Percentiles rank a stretch among this genome's conserved stretches.
Conservation (phyloP, 1,284 basidiomycete genomes). For the Meripilus lineatus region DNA sequence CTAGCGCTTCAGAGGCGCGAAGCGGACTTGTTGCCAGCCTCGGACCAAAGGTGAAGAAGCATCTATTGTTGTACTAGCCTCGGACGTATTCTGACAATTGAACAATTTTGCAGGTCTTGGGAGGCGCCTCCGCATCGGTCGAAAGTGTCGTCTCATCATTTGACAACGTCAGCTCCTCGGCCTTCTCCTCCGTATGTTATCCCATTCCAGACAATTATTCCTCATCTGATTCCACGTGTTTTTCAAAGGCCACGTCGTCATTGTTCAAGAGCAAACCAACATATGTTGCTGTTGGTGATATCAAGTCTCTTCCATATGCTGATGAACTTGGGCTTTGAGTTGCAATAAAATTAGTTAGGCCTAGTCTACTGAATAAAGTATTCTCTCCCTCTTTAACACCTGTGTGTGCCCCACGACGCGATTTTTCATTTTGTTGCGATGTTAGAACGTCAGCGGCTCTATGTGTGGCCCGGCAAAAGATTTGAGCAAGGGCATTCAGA, state of each 20-base stretch:
- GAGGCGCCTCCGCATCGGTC: constrained; percentile 47
- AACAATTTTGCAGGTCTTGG: constrained; percentile 46
- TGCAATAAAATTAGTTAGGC: neutral
- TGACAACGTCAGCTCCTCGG: constrained; percentile 55
- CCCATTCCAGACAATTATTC: neutral
- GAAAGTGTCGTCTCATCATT: constrained; percentile 52
- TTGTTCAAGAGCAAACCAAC: constrained; percentile 76
- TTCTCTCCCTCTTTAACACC: neutral
- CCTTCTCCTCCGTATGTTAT: constrained; percentile 57
- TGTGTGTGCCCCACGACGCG: neutral
- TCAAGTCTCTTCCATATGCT: constrained; percentile 70
- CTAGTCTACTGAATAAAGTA: neutral
- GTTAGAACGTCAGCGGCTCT: neutral
- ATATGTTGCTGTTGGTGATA: constrained; percentile 80
- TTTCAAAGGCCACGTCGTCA: constrained; percentile 20
- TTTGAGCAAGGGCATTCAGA: neutral
- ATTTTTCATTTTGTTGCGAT: neutral
- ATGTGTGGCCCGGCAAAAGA: neutral
- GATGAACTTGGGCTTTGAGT: constrained; percentile 74
- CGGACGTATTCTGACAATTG: neutral
- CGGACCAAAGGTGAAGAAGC: constrained; percentile 49
- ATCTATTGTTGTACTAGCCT: neutral
- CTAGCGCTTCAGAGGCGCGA: constrained; percentile 61
- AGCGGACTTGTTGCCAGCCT: constrained; percentile 64
- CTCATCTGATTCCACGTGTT: neutral